These are phyloP conservation scores for Melastoma candidum DNA, from an alignment of 441 rosid genomes.

Conservation along the genomic window DNA sequence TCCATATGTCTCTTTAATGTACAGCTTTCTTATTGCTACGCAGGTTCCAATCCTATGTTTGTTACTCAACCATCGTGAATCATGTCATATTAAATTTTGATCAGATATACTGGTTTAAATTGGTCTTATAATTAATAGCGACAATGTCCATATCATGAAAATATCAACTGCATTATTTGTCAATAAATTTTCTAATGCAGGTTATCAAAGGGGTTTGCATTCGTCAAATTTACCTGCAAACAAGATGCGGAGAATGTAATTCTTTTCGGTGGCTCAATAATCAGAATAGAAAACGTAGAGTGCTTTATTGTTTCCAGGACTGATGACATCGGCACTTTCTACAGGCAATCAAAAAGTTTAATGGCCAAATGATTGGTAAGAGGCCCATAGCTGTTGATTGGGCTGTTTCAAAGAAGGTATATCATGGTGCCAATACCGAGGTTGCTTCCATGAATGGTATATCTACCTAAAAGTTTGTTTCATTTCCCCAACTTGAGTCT, in stretches of 20 bases:
- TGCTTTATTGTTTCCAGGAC: conserved; percentile 1
- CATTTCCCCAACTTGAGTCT: too few species aligned
- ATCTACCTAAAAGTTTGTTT: conserved; percentile 3
- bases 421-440: conserved; percentile 37
- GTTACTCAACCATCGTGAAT: too few species aligned
- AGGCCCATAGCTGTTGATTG: conserved; percentile 94
- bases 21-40: too few species aligned
- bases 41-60: too few species aligned
- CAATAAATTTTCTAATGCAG: conserved; percentile 25
- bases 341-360: conserved; percentile 89
- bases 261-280: conserved; percentile 12
- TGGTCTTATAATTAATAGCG: too few species aligned
- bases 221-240: conserved; percentile 90
- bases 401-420: conserved; percentile 88
- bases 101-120: too few species aligned
- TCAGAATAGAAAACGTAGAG: not conserved
- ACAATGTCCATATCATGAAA: too few species aligned
- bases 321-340: conserved; percentile 8
- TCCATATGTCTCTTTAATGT: conserved; percentile 8
- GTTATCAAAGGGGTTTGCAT: conserved; percentile 71
- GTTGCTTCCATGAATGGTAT: conserved; percentile 55
- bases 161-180: too few species aligned
- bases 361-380: conserved; percentile 55
- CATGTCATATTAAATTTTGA: too few species aligned
- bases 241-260: conserved; percentile 77